Base-by-base conservation (phyloP, 768 basidiomycete species). In the Hypholoma sublateritium region DNA sequence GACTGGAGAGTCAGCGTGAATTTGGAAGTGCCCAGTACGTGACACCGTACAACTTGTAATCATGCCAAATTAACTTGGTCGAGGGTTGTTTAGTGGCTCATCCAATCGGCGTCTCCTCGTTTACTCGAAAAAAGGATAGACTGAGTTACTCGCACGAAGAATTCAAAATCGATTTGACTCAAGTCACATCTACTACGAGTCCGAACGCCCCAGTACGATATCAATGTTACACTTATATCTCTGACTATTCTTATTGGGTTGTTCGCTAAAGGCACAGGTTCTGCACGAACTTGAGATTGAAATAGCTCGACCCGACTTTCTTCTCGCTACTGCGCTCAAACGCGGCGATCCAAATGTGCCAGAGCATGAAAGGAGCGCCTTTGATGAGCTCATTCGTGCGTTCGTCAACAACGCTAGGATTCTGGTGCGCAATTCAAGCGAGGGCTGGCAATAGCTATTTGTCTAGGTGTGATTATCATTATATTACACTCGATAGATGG, bases 1-100 rank as follows among this genome's bases (percentile, higher is more conserved):
- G 97, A 99, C 72, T 98, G 93, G 93, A 77, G 97, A 54, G 79
- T 99, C 5, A 95, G 92, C 61, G 93, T 98, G 5, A 98, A 85
- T 69, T 67, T 91, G n/a, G 96, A 99, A 80, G 80, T 90, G 37
- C 91, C 92, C 22, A 81, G 95, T 96, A 63, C 59, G 85, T 78
- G 28, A 32, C 28, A 1, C 53, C 37, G 53, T 13, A n/a, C 36
- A 45, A 32, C 13, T 16, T 41, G 39, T 14, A 41, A 5, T 28
- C 4, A 14, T 39, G 12, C 42, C 11, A n/a, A 35, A 17, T 25
- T 37, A 45, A 19, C 12, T 50, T 57, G 17, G 37, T 16, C 35
- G 28, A 50, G 45, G 36, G 56, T 36, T n/a, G 28, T 49, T 16
- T 51, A 92, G 91, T 84, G n/a, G 62, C 78, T 2, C 88, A 85